These are phyloP conservation scores for Allium fistulosum DNA, from an alignment of 106 monocot genomes.

Conservation along the genomic window DNA sequence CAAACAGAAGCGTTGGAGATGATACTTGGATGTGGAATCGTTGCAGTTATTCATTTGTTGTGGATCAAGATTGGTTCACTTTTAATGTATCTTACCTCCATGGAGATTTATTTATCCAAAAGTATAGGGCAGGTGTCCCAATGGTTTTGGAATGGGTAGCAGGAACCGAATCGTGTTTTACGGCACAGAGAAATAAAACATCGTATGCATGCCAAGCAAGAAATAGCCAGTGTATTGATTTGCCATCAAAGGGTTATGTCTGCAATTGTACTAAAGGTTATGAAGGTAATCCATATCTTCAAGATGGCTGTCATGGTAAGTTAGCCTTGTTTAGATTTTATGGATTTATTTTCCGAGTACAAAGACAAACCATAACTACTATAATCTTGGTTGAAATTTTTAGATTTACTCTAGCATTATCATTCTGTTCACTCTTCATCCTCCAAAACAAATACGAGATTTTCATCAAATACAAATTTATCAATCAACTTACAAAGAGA, in stretches of 20 bases:
- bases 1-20: too few species aligned
- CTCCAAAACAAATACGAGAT: neutral
- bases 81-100: conserved; percentile 15
- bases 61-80: conserved; percentile 9
- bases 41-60: conserved; percentile 32
- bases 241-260: neutral
- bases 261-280: conserved; percentile 24
- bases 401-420: neutral
- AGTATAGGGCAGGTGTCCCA: conserved; percentile 1
- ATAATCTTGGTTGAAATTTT: too few species aligned
- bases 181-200: neutral
- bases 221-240: neutral
- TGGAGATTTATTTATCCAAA: neutral
- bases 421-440: neutral
- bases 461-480: too few species aligned
- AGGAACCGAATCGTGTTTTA: conserved; percentile 4
- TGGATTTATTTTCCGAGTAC: too few species aligned
- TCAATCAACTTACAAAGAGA: too few species aligned
- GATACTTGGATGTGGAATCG: neutral
- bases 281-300: conserved; percentile 41
- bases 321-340: neutral
- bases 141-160: conserved; percentile 31
- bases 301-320: conserved; percentile 38
- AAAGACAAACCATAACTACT: too few species aligned
- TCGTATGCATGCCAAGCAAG: conserved; percentile 1